These are phyloP conservation scores for Diplocarpon mali DNA, from an alignment of 2,329 filamentous ascomycete genomes.

Conservation along the genomic window DNA sequence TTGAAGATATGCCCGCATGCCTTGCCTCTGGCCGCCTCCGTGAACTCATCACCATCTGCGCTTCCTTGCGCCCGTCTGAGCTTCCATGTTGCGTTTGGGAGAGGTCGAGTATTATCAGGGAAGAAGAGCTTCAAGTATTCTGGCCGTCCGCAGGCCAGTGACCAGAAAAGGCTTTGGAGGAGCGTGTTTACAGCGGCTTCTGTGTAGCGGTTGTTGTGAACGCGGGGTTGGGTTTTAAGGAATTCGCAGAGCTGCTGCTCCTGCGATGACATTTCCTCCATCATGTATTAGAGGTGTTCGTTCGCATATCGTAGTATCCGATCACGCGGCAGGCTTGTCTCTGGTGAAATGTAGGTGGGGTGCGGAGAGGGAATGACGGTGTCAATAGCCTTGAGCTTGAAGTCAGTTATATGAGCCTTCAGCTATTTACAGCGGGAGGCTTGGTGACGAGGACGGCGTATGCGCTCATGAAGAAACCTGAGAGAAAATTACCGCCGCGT, in stretches of 20 bases:
- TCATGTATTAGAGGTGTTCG: constrained; percentile 22
- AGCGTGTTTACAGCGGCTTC: constrained; percentile 61
- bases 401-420: too few species aligned
- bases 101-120: constrained; percentile 54
- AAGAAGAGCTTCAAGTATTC: constrained; percentile 75
- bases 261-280: constrained; percentile 49
- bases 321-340: background rate
- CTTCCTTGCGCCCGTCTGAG: constrained; percentile 81
- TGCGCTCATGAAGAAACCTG: too few species aligned
- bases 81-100: constrained; percentile 53
- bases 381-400: background rate
- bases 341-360: background rate
- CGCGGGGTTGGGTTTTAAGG: constrained; percentile 65
- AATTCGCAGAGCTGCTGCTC: constrained; percentile 78
- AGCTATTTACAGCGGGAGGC: too few species aligned
- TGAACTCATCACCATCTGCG: constrained; percentile 91
- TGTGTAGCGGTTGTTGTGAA: constrained; percentile 66
- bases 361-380: background rate
- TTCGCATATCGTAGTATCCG: constrained; percentile 14
- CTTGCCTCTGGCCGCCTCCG: constrained; percentile 80
- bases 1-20: constrained; percentile 97
- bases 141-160: constrained; percentile 63
- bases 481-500: too few species aligned
- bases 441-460: too few species aligned
- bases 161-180: constrained; percentile 73